Base-by-base conservation (phyloP, 2,329 filamentous ascomycete genomes). In the Fusarium solani-melongenae region DNA sequence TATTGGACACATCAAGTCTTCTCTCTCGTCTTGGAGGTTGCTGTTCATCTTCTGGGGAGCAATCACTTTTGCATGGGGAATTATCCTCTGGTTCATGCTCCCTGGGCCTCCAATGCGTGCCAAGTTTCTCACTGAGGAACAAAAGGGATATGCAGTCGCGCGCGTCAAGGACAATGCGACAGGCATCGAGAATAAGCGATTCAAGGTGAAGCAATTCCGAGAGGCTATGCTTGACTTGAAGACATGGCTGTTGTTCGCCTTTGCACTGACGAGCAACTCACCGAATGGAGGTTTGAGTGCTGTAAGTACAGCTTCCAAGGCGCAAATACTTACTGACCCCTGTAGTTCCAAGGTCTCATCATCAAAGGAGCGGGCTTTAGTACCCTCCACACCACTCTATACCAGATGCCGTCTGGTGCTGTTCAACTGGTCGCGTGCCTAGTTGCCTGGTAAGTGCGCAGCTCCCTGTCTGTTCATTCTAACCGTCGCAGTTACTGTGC, bases 211-310 rank as follows among this genome's bases (percentile, higher is more conserved):
- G 12, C 87, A 88, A 69, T 84, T 88, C 29, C 79, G 80, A 14
- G 87, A 88, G 72, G 85, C 86, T 0, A 74, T 86, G 1, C 56
- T 78, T 5, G 89, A 91, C 71, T 84, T 88, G 0, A 90, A 91
- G 79, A 89, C 88, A 0, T 91, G 89, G 88, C 82, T 91, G 17
- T 75, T 91, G 6, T 89, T 90, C 66, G 70, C 89, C 1, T 83
- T 90, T 24, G 83, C 85, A 11, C 67, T 90, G 2, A 79, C 86
- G 2, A 86, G 83, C 10, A 85, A 88, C 75, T 89, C 90, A 2
- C 88, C 89, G 5, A 91, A 90, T 62, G 88, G 88, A 20, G 88
- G 89, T 0, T 27, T 76, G 1, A 72, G 69, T 2, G 73, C 73
- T 6, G 74, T 76, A 29, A 39, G 73, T 55, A 2, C 15, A 6